These are phyloP conservation scores for Sonneratia alba DNA, from an alignment of 345 rosid genomes.

Conservation along the genomic window DNA sequence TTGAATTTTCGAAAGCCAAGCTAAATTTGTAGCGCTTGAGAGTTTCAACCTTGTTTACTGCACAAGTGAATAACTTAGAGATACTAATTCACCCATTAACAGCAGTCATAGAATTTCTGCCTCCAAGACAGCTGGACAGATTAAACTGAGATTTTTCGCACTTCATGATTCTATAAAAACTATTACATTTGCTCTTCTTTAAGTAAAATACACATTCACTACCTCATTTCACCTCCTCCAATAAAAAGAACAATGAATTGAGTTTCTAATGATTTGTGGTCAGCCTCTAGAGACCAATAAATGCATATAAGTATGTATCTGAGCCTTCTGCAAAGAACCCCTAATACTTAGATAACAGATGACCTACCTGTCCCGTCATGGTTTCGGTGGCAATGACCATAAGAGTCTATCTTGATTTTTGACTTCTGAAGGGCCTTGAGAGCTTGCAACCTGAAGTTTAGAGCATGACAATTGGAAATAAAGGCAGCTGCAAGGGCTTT, in stretches of 20 bases:
- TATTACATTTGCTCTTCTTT: not conserved
- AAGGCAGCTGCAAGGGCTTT: slow-evolving; percentile 89
- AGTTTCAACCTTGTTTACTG: too few relatives aligned
- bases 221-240: not conserved
- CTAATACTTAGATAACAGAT: not conserved
- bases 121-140: not conserved
- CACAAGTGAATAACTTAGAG: too few relatives aligned
- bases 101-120: too few relatives aligned
- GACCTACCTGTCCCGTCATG: slow-evolving; percentile 61
- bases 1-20: too few relatives aligned
- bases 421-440: slow-evolving; percentile 58
- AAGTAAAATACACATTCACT: not conserved
- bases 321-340: not conserved
- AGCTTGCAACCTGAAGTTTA: slow-evolving; percentile 81
- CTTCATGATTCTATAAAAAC: not conserved
- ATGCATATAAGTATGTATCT: not conserved
- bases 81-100: too few relatives aligned
- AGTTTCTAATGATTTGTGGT: not conserved
- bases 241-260: not conserved
- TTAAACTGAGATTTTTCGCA: not conserved
- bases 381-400: slow-evolving; percentile 81
- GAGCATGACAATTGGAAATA: slow-evolving; percentile 89
- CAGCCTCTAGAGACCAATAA: not conserved
- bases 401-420: slow-evolving; percentile 64
- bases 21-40: too few relatives aligned